These are phyloP conservation scores for Saturnispora bothae DNA, from an alignment of 805 yeast genomes.

Conservation along the genomic window DNA sequence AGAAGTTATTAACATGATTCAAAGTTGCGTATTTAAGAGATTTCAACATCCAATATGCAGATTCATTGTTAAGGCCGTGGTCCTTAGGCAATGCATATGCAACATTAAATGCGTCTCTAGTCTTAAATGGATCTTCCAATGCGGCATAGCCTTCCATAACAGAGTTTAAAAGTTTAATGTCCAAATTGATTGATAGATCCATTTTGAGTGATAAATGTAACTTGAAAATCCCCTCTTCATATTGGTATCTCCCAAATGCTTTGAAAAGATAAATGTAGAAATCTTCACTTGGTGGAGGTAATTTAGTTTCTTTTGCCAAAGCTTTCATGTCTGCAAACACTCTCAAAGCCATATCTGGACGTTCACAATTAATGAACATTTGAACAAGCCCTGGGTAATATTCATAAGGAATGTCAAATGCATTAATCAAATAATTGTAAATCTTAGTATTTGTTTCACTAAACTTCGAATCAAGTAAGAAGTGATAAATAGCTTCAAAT, in stretches of 20 bases:
- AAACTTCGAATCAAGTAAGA: slow-evolving; percentile 6
- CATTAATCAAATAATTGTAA: slow-evolving; percentile 44
- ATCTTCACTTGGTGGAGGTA: slow-evolving; percentile 41
- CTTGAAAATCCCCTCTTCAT: slow-evolving; percentile 56
- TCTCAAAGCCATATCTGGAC: slow-evolving; percentile 52
- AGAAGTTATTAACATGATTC: slow-evolving; percentile 47
- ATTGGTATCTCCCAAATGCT: slow-evolving; percentile 47
- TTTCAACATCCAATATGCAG: slow-evolving; percentile 57
- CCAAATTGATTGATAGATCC: slow-evolving; percentile 47
- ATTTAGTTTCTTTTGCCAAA: slow-evolving; percentile 42
- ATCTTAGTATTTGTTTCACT: slow-evolving; percentile 43
- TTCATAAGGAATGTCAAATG: slow-evolving; percentile 48
- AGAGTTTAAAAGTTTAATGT: slow-evolving; percentile 48
- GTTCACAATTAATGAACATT: slow-evolving; percentile 40
- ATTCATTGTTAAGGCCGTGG: slow-evolving; percentile 49
- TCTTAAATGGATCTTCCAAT: slow-evolving; percentile 43
- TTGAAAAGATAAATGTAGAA: slow-evolving; percentile 52
- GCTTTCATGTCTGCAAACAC: slow-evolving; percentile 52
- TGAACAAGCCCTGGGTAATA: slow-evolving; percentile 48
- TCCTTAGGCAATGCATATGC: slow-evolving; percentile 42
- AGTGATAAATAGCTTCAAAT: slow-evolving; percentile 14
- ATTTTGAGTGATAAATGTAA: slow-evolving; percentile 53
- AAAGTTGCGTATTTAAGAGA: slow-evolving; percentile 44
- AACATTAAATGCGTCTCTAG: slow-evolving; percentile 49
- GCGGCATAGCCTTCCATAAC: slow-evolving; percentile 55